These are phyloP conservation scores for Talaromyces sp. DNA, from an alignment of 2,329 filamentous ascomycete species.

Conservation along the genomic window DNA sequence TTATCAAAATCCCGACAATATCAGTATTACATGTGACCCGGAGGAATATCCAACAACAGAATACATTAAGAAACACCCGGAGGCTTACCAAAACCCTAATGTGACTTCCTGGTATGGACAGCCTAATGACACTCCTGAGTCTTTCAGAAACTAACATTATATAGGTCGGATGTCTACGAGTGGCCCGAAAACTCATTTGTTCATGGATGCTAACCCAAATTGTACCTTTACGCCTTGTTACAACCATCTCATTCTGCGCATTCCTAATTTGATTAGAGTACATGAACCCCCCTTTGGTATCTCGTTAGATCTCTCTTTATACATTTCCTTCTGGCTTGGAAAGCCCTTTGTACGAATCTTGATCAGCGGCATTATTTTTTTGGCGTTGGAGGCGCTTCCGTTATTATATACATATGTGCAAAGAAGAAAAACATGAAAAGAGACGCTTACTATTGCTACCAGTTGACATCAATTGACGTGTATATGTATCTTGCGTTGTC, in stretches of 20 bases:
- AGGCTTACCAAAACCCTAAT: conserved; percentile 60
- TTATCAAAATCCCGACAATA: conserved; percentile 58
- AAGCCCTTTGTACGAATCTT: not conserved
- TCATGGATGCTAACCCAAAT: conserved; percentile 45
- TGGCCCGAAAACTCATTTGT: conserved; percentile 61
- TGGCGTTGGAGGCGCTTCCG: conserved; percentile 18
- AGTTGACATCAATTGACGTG: not conserved
- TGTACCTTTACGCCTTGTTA: not conserved
- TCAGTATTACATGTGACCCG: conserved; percentile 63
- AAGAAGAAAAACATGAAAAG: not conserved
- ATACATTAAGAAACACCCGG: conserved; percentile 60
- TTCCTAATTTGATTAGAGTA: not conserved
- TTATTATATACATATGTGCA: not conserved
- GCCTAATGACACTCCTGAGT: not conserved
- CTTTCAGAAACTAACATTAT: not conserved
- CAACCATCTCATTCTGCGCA: not conserved
- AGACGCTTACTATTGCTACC: not conserved
- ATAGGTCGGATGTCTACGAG: conserved; percentile 46
- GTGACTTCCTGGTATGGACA: conserved; percentile 55
- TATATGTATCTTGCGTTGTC: not conserved
- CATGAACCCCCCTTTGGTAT: not conserved
- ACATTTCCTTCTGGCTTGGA: not conserved
- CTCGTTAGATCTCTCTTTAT: not conserved
- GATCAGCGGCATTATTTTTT: conserved; percentile 24
- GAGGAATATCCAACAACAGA: conserved; percentile 60